A percentile compares a stretch with the other conserved stretches of the same genome.
These are phyloP conservation scores for Amanita pseudoporphyria DNA, from an alignment of 768 basidiomycete species.

Conservation along the genomic window DNA sequence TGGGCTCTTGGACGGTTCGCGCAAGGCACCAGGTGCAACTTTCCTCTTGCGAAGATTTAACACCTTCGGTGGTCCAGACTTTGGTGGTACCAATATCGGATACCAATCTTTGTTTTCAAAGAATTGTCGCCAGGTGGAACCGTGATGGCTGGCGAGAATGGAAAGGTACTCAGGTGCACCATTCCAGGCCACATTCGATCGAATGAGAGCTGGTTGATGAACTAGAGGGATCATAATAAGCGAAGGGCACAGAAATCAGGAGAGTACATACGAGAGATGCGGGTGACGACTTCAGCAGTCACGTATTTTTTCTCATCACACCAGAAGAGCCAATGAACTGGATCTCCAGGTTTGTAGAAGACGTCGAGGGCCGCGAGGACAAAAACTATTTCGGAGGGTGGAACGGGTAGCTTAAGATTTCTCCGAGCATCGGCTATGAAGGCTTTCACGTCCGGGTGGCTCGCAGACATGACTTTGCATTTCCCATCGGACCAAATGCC, in stretches of 20 bases:
- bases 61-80: constrained; percentile 17
- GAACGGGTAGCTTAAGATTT: constrained; percentile 27
- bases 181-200: constrained; percentile 33
- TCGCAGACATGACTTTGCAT: constrained; percentile 32
- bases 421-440: constrained; percentile 35
- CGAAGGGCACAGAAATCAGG: background rate
- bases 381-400: constrained; percentile 36
- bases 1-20: constrained; percentile 17
- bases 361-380: constrained; percentile 54
- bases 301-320: constrained; percentile 34
- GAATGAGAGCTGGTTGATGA: constrained; percentile 28
- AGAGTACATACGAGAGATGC: constrained; percentile 38
- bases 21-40: constrained; percentile 17
- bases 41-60: constrained; percentile 26
- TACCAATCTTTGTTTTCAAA: constrained; percentile 25
- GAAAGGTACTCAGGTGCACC: constrained; percentile 30
- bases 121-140: constrained; percentile 19
- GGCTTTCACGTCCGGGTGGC: constrained; percentile 36
- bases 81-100: constrained; percentile 21
- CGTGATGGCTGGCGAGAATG: constrained; percentile 25
- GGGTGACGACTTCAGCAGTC: constrained; percentile 45
- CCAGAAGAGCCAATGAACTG: constrained; percentile 61
- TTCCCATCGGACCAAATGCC: constrained; percentile 32
- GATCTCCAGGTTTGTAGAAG: constrained; percentile 42
- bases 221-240: constrained; percentile 17